Percentiles rank a stretch among this genome's conserved stretches.
Conservation (phyloP, 2,329 filamentous ascomycete species). For the Botrytis sinoallii region DNA sequence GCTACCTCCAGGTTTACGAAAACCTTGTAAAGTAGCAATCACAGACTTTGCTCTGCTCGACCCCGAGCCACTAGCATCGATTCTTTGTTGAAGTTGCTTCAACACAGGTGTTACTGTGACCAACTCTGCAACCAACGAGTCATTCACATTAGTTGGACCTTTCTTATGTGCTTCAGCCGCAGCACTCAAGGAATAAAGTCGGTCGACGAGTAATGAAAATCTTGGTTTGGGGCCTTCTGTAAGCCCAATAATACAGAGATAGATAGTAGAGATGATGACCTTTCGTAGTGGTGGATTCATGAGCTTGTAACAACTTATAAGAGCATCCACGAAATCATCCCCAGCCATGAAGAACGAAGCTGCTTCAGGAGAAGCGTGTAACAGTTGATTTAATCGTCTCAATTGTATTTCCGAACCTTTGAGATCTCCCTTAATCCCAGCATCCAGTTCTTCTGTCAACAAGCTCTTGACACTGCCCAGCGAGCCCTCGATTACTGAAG, state of each 20-base stretch:
- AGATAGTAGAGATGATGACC: slow-evolving; percentile 68
- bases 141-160: slow-evolving; percentile 55
- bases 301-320: slow-evolving; percentile 63
- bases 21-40: slow-evolving; percentile 57
- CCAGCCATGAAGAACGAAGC: slow-evolving; percentile 71
- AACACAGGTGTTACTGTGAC: slow-evolving; percentile 78
- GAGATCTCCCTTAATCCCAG: slow-evolving; percentile 54
- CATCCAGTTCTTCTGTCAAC: slow-evolving; percentile 61
- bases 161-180: slow-evolving; percentile 63
- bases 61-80: slow-evolving; percentile 49
- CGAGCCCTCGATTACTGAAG: slow-evolving; percentile 50
- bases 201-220: slow-evolving; percentile 73
- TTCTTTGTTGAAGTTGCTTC: slow-evolving; percentile 55
- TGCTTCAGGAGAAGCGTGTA: slow-evolving; percentile 57
- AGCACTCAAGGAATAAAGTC: slow-evolving; percentile 75
- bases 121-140: slow-evolving; percentile 76
- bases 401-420: slow-evolving; percentile 54
- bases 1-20: slow-evolving; percentile 54
- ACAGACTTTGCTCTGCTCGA: slow-evolving; percentile 58
- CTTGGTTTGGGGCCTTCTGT: slow-evolving; percentile 65
- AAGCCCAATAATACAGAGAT: slow-evolving; percentile 70
- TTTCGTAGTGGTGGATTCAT: slow-evolving; percentile 63
- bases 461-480: slow-evolving; percentile 59
- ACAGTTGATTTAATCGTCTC: slow-evolving; percentile 58
- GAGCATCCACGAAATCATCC: slow-evolving; percentile 80